phyloP scores from a whole-genome alignment of 306 rosid species.

The Luffa aegyptiaca region DNA sequence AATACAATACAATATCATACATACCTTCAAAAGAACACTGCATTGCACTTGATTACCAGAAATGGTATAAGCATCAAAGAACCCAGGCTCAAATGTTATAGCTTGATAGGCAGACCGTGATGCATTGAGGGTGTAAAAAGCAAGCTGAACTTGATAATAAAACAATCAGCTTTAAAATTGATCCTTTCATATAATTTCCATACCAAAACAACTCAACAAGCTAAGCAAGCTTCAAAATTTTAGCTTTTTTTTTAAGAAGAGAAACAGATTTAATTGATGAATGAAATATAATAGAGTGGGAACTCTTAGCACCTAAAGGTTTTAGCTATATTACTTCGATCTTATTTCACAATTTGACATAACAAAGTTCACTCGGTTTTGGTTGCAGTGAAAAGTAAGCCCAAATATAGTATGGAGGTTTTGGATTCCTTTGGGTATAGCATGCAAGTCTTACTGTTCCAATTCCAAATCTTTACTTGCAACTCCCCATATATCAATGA shows the following conservation, averaged over 20 bases:
- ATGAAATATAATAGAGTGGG: too few relatives aligned
- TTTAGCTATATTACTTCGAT: neutral
- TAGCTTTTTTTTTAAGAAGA: neutral
- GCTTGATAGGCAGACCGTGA: constrained; percentile 76
- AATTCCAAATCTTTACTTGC: neutral
- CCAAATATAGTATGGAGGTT: neutral
- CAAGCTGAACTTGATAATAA: constrained; percentile 32
- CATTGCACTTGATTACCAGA: constrained; percentile 52
- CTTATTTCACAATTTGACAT: neutral
- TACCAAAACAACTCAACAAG: neutral
- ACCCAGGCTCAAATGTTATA: constrained; percentile 55
- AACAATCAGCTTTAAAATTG: neutral
- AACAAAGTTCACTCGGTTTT: neutral
- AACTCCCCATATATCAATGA: neutral
- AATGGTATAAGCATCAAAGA: constrained; percentile 55
- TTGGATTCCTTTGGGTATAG: neutral
- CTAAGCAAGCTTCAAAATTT: neutral
- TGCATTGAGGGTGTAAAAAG: constrained; percentile 62
- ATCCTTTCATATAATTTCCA: neutral
- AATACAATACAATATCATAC: neutral
- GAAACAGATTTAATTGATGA: too few relatives aligned
- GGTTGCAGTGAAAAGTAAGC: neutral
- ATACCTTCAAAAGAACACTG: constrained; percentile 81
- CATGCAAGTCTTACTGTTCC: neutral
- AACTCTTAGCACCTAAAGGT: neutral